Base-by-base conservation (phyloP, 139 green algal genomes). In the Haematococcus lacustris region DNA sequence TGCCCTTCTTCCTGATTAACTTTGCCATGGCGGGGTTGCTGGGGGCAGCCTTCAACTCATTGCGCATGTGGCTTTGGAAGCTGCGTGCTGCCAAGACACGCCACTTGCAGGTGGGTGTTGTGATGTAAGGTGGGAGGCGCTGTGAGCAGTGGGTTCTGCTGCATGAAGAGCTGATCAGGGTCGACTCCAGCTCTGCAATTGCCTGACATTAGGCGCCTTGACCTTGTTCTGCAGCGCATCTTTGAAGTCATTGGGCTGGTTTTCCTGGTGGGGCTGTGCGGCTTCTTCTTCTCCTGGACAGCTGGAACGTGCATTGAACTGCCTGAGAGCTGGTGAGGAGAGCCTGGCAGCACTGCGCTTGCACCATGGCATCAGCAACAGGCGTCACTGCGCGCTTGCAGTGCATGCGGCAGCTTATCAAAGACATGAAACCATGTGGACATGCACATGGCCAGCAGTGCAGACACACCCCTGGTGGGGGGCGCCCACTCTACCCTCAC, bases 11-110 rank as follows among this genome's bases (percentile, higher is more conserved):
- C 23, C 57, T 89, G 0, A 62, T 88, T 41, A 88, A 91, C 40
- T 80, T 79, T 38, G 83, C 76, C 32, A 76, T 84, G 38, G 87
- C 80, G 38, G 90, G 88, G 39, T 75, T 92, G 59, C 80, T 94
- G 47, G 91, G 91, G 57, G 84, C 87, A 3, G 67, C 72, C 35
- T 97, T 94, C 84, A 95, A 95, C 87, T 73, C 80, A 23, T 61
- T 90, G 71, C 83, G 85, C 51, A 80, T 85, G 77, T 76, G 62
- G 80, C 80, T 91, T 33, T 89, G 85, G 83, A 78, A 72, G 39
- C 34, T 91, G 32, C 80, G 87, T 5, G 82, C 80, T 21, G 73
- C 76, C 41, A 79, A 80, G 53, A 72, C 69, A 0, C 71, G 59
- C 60, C 80, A 87, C 60, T 43, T 79, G 38, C 61, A 73, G 47